These are phyloP conservation scores for Lactifluus pinguis DNA, from an alignment of 768 basidiomycete genomes.

Conservation along the genomic window DNA sequence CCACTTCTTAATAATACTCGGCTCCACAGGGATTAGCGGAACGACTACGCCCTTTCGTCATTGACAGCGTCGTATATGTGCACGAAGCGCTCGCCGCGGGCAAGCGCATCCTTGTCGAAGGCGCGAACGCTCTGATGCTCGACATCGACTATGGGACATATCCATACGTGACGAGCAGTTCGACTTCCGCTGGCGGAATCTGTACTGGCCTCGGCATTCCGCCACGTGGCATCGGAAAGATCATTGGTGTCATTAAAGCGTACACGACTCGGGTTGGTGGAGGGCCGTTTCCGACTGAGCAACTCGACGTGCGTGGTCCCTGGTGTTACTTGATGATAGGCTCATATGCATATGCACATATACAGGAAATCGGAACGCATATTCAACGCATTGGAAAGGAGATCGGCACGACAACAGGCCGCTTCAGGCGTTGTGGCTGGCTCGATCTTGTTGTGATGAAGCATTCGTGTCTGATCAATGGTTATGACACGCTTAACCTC, in stretches of 20 bases:
- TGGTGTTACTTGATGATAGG: not conserved
- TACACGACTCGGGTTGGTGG: slow-evolving; percentile 99
- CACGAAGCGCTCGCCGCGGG: slow-evolving; percentile 67
- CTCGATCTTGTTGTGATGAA: slow-evolving; percentile 92
- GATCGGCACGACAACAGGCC: slow-evolving; percentile 88
- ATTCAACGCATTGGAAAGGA: slow-evolving; percentile 92
- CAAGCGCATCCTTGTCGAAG: slow-evolving; percentile 87
- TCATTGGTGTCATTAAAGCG: slow-evolving; percentile 93
- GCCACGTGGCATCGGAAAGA: slow-evolving; percentile 75
- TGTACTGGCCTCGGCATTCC: slow-evolving; percentile 98
- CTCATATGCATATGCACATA: not conserved
- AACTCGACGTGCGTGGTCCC: slow-evolving; percentile 58
- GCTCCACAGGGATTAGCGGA: slow-evolving; percentile 62
- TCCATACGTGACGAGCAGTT: slow-evolving; percentile 93
- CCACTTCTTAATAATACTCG: not conserved
- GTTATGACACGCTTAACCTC: slow-evolving; percentile 87
- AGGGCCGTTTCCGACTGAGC: slow-evolving; percentile 96
- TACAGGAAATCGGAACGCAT: slow-evolving; percentile 70
- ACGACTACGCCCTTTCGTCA: slow-evolving; percentile 77
- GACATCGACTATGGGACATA: slow-evolving; percentile 98
- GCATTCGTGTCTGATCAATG: slow-evolving; percentile 90
- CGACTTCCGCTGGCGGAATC: slow-evolving; percentile 90
- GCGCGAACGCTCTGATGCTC: slow-evolving; percentile 97
- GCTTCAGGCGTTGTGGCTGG: slow-evolving; percentile 92
- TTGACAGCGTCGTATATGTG: slow-evolving; percentile 80